Conservation (phyloP, 78 protist species). For the Dictyostelium purpureum region DNA sequence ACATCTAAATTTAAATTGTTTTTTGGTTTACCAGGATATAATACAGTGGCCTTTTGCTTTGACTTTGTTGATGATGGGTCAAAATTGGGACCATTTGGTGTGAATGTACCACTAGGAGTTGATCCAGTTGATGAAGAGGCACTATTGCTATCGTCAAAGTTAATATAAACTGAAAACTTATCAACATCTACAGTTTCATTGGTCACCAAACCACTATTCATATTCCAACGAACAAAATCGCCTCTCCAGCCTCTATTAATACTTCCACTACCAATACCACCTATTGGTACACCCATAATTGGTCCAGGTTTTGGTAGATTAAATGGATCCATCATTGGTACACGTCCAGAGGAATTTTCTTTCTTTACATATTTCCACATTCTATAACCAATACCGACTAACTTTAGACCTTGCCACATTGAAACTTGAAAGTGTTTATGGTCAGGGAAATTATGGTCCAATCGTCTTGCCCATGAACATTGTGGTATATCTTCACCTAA, state of each 20-base stretch:
- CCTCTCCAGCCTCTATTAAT: conserved; percentile 83
- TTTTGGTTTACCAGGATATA: conserved; percentile 71
- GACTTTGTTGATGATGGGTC: not conserved
- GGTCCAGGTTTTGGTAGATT: conserved; percentile 69
- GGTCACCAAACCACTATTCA: conserved; percentile 13
- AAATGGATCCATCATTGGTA: conserved; percentile 82
- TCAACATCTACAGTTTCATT: conserved; percentile 63
- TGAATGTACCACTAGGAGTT: not conserved
- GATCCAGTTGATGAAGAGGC: not conserved
- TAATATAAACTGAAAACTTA: conserved; percentile 57
- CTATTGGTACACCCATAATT: conserved; percentile 83
- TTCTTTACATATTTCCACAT: conserved; percentile 80
- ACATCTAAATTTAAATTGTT: conserved; percentile 43
- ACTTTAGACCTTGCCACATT: conserved; percentile 30
- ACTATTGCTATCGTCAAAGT: not conserved
- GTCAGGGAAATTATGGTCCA: conserved; percentile 47
- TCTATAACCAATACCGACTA: conserved; percentile 66
- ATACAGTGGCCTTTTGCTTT: conserved; percentile 27
- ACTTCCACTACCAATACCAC: conserved; percentile 82
- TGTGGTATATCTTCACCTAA: conserved; percentile 63
- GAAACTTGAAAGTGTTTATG: conserved; percentile 70
- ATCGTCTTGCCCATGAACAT: conserved; percentile 37
- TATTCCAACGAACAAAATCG: conserved; percentile 74
- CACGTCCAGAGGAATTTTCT: conserved; percentile 22
- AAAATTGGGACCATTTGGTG: not conserved